A percentile compares a stretch with the other conserved stretches of the same genome.
These are phyloP conservation scores for Paralagenidium karlingii DNA, from an alignment of 352 stramenopile species.

Conservation along the genomic window DNA sequence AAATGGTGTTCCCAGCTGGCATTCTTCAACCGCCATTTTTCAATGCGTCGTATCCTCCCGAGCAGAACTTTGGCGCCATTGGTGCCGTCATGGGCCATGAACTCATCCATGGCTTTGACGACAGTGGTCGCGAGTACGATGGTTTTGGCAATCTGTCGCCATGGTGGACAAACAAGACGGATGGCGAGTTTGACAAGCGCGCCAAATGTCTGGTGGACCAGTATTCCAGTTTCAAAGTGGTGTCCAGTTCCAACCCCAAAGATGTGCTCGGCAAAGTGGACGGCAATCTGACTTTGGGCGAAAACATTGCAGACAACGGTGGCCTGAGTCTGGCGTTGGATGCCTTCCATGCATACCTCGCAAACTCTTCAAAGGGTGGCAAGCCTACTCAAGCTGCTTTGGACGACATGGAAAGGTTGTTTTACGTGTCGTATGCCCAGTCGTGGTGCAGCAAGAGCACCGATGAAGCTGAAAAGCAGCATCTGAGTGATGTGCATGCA, in stretches of 20 bases:
- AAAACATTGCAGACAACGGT: conserved; percentile 81
- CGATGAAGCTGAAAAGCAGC: conserved; percentile 15
- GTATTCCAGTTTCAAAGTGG: conserved; percentile 32
- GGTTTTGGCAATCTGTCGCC: conserved; percentile 83
- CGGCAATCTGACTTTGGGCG: conserved; percentile 60
- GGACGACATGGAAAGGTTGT: conserved; percentile 19
- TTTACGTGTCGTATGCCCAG: conserved; percentile 72
- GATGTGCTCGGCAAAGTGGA: conserved; percentile 55
- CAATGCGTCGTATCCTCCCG: conserved; percentile 53
- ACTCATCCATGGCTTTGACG: conserved; percentile 94
- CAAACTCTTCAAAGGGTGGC: too few species aligned
- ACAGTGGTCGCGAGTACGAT: conserved; percentile 83
- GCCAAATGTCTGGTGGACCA: conserved; percentile 52
- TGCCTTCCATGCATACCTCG: conserved; percentile 49
- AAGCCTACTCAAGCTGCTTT: neutral
- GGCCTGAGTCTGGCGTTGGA: conserved; percentile 58
- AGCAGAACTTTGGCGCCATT: conserved; percentile 90
- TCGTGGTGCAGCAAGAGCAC: conserved; percentile 48
- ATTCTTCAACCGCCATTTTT: conserved; percentile 95
- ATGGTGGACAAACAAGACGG: conserved; percentile 88
- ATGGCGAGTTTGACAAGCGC: conserved; percentile 48
- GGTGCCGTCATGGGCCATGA: conserved; percentile 91
- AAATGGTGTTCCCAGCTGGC: conserved; percentile 94
- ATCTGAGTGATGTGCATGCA: conserved; percentile 47
- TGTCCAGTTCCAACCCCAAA: conserved; percentile 17